Percentiles rank a stretch among this genome's conserved stretches.
Conservation (phyloP, 139 green algal genomes). For the Gonium pectorale region DNA sequence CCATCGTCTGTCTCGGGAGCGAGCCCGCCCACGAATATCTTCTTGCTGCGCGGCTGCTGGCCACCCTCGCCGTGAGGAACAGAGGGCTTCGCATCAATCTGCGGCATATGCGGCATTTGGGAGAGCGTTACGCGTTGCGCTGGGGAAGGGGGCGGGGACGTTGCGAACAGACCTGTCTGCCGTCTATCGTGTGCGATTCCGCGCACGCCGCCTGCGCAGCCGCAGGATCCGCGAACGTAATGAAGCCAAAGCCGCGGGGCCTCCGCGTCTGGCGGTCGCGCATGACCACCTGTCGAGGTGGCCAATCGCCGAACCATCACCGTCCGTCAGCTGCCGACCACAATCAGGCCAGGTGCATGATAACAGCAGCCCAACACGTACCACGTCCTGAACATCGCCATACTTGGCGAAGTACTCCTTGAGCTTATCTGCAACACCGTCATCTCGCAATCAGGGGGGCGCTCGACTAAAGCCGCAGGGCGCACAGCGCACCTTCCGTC, state of each 20-base stretch:
- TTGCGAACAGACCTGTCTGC: conserved; percentile 55
- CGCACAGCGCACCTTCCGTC: conserved; percentile 67
- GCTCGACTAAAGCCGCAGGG: background rate
- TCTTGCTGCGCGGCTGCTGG: conserved; percentile 73
- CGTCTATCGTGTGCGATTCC: conserved; percentile 77
- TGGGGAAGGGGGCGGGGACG: background rate
- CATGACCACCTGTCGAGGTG: conserved; percentile 82
- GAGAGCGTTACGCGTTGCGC: conserved; percentile 5
- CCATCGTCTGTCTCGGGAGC: conserved; percentile 85
- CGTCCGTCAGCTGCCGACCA: background rate
- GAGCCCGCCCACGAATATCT: conserved; percentile 91
- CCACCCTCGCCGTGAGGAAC: conserved; percentile 70
- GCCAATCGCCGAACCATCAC: background rate
- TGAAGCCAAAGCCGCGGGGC: conserved; percentile 88
- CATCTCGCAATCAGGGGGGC: background rate
- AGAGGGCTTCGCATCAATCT: conserved; percentile 91
- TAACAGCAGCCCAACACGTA: no score
- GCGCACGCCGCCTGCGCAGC: conserved; percentile 69
- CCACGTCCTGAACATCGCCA: conserved; percentile 79
- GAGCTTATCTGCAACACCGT: conserved; percentile 71
- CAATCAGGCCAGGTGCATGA: no score
- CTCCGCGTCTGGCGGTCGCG: conserved; percentile 72
- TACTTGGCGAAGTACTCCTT: conserved; percentile 77
- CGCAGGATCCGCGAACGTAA: conserved; percentile 75
- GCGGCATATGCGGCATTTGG: conserved; percentile 1